phyloP scores from a whole-genome alignment of 805 yeast genomes.

The Zygotorulaspora chibaensis region DNA sequence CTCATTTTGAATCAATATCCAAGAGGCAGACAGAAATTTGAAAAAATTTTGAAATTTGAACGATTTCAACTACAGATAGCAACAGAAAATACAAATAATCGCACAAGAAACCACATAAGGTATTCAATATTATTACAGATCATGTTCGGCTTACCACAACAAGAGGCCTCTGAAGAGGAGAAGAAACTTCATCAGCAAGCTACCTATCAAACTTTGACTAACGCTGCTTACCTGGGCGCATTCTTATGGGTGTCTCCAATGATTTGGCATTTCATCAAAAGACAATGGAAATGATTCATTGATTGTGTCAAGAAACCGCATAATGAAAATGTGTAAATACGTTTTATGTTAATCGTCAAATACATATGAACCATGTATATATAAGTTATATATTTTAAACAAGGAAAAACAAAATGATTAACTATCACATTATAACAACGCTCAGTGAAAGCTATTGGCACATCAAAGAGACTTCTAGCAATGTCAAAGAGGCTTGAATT shows the following conservation, averaged over 20 bases:
- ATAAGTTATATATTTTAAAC: background rate
- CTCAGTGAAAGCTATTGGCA: background rate
- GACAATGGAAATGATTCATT: slow-evolving; percentile 30
- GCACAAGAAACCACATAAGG: background rate
- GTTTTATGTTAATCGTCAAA: background rate
- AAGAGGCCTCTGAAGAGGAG: slow-evolving; percentile 56
- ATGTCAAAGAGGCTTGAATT: slow-evolving; percentile 7
- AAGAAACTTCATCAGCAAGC: slow-evolving; percentile 61
- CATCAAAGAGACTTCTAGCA: background rate
- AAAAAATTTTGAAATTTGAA: background rate
- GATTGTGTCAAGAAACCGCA: background rate
- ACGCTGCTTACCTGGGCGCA: slow-evolving; percentile 60
- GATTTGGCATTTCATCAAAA: slow-evolving; percentile 33
- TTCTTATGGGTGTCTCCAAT: slow-evolving; percentile 48
- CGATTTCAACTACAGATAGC: background rate
- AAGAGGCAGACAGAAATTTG: background rate
- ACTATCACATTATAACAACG: background rate
- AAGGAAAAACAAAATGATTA: background rate
- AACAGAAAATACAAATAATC: background rate
- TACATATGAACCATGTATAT: background rate
- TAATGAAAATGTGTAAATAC: background rate
- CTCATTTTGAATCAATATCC: too few species aligned
- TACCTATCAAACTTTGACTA: slow-evolving; percentile 53
- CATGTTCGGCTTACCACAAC: slow-evolving; percentile 50
- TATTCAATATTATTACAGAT: slow-evolving; percentile 20